Evolutionary conservation across 2,329 filamentous ascomycete genomes (phyloP).

Genomic region (Orbilia oligospora): DNA sequence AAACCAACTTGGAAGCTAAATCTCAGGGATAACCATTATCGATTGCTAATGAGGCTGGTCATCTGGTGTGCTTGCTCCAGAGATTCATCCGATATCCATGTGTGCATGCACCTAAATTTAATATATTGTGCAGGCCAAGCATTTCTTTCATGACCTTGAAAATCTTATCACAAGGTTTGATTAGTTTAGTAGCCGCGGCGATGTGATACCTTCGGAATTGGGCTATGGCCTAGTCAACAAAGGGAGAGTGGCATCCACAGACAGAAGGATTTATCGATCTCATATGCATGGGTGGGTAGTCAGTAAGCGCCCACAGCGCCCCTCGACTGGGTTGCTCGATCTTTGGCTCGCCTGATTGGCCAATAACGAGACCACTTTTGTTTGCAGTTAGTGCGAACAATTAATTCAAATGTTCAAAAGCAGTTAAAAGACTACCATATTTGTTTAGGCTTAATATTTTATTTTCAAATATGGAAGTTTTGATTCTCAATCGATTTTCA

Average conservation of each 20-base stretch:
- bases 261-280: not conserved
- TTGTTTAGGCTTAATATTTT: too few relatives aligned
- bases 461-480: too few relatives aligned
- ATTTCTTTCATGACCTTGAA: not conserved
- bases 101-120: not conserved
- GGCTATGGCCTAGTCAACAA: too few relatives aligned
- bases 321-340: not conserved
- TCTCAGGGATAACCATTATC: not conserved
- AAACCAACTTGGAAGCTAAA: not conserved
- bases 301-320: not conserved
- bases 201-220: not conserved
- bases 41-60: not conserved
- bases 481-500: too few relatives aligned
- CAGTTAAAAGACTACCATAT: too few relatives aligned
- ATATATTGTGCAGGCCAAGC: not conserved
- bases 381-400: too few relatives aligned
- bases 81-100: conserved; percentile 2
- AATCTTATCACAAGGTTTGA: not conserved
- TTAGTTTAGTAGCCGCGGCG: not conserved
- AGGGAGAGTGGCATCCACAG: not conserved
- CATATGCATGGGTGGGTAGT: not conserved
- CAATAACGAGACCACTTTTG: too few relatives aligned
- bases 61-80: not conserved
- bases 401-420: too few relatives aligned
- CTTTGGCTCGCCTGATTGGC: too few relatives aligned